These are phyloP conservation scores for Sapria himalayana DNA, from an alignment of 345 rosid species.

Conservation along the genomic window DNA sequence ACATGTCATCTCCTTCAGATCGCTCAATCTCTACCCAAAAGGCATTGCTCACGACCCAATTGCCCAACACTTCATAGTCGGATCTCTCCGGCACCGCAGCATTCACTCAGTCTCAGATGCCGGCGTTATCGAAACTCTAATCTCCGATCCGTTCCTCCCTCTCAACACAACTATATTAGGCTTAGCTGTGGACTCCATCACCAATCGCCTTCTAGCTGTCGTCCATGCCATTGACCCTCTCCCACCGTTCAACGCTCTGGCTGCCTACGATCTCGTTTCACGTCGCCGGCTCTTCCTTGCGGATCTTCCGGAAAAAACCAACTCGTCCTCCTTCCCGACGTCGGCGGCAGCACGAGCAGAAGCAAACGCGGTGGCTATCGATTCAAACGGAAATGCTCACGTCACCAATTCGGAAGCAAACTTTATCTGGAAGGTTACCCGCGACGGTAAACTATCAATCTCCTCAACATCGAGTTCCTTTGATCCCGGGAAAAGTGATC, in stretches of 20 bases:
- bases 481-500: conserved; percentile 18
- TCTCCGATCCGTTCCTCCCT: conserved; percentile 44
- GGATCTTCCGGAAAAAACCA: conserved; percentile 12
- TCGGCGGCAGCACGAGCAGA: conserved; percentile 8
- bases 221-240: conserved; percentile 27
- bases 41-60: conserved; percentile 52
- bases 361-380: conserved; percentile 62
- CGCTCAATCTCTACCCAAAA: conserved; percentile 56
- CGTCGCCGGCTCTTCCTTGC: conserved; percentile 24
- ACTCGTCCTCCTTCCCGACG: conserved; percentile 10
- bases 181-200: conserved; percentile 28
- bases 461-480: conserved; percentile 44
- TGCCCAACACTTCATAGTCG: conserved; percentile 58
- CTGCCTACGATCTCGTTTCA: conserved; percentile 57
- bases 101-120: conserved; percentile 63
- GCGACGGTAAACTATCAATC: conserved; percentile 36
- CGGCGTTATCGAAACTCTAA: conserved; percentile 34
- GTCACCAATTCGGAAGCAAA: conserved; percentile 64
- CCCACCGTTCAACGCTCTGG: conserved; percentile 58
- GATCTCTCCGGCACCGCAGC: conserved; percentile 39
- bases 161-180: conserved; percentile 38
- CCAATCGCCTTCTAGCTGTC: conserved; percentile 50
- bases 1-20: conserved; percentile 50
- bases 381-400: conserved; percentile 56
- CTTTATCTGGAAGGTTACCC: conserved; percentile 71